These are phyloP conservation scores for Diaporthe australafricana DNA, from an alignment of 2,329 filamentous ascomycete genomes.

Conservation along the genomic window DNA sequence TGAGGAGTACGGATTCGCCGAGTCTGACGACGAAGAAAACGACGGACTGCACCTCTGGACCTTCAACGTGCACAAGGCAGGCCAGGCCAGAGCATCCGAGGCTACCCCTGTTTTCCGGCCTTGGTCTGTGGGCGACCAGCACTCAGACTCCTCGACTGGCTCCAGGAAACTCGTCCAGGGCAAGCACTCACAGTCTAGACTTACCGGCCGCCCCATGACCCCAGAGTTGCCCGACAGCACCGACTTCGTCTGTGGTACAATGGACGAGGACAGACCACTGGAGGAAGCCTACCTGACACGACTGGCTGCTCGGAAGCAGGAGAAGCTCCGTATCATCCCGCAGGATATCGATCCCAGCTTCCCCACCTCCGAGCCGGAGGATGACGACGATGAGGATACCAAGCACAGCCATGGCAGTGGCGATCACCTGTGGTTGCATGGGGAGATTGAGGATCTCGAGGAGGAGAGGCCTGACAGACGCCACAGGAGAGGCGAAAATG, in stretches of 20 bases:
- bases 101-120: conserved; percentile 52
- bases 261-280: conserved; percentile 94
- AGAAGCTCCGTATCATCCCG: conserved; percentile 85
- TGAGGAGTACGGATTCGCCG: conserved; percentile 75
- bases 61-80: conserved; percentile 1
- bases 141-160: conserved; percentile 72
- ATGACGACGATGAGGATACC: conserved; percentile 81
- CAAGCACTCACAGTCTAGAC: conserved; percentile 42
- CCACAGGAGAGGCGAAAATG: conserved; percentile 60
- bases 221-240: conserved; percentile 95
- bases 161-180: conserved; percentile 48
- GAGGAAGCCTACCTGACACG: conserved; percentile 93
- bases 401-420: conserved; percentile 72
- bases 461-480: conserved; percentile 64
- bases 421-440: conserved; percentile 76
- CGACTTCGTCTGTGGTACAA: conserved; percentile 97
- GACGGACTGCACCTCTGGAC: conserved; percentile 76
- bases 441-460: conserved; percentile 75
- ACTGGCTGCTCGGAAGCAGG: conserved; percentile 82
- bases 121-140: conserved; percentile 55
- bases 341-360: conserved; percentile 99
- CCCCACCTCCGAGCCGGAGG: conserved; percentile 91
- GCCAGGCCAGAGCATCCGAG: conserved; percentile 56
- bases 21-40: conserved; percentile 74
- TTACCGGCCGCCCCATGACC: conserved; percentile 72